phyloP scores from a whole-genome alignment of 148 eudicot species.

The Amaranthus hypochondriacus region DNA sequence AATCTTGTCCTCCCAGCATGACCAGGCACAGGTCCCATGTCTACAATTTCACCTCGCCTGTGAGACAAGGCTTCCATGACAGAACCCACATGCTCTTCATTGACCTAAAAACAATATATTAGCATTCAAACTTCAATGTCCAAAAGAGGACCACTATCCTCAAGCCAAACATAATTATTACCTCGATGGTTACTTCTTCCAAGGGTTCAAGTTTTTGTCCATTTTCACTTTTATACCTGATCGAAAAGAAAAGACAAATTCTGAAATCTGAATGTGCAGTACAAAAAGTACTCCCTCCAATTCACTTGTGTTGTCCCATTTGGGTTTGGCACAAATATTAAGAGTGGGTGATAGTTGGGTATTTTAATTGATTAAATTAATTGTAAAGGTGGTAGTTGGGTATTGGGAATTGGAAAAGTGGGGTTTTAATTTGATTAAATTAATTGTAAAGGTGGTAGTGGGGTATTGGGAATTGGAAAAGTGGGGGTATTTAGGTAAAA shows the following conservation, averaged over 20 bases:
- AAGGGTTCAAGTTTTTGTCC: slow-evolving; percentile 85
- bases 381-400: too few relatives aligned
- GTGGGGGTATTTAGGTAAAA: too few relatives aligned
- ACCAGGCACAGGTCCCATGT: slow-evolving; percentile 97
- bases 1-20: slow-evolving; percentile 82
- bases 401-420: too few relatives aligned
- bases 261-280: neutral
- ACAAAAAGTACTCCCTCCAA: neutral
- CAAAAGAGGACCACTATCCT: neutral
- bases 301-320: too few relatives aligned
- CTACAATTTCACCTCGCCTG: slow-evolving; percentile 81
- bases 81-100: slow-evolving; percentile 90
- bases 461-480: too few relatives aligned
- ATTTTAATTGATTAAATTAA: too few relatives aligned
- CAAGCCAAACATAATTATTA: slow-evolving; percentile 12
- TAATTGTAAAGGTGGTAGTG: too few relatives aligned
- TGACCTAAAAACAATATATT: slow-evolving; percentile 42
- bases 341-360: too few relatives aligned
- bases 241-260: slow-evolving; percentile 6
- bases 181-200: slow-evolving; percentile 99
- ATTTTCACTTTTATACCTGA: slow-evolving; percentile 80
- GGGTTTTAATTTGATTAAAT: too few relatives aligned
- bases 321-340: too few relatives aligned
- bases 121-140: slow-evolving; percentile 1
- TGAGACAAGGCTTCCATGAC: slow-evolving; percentile 97